Base-by-base conservation (phyloP, 2,329 filamentous ascomycete species). In the Fusarium tuaranense region DNA sequence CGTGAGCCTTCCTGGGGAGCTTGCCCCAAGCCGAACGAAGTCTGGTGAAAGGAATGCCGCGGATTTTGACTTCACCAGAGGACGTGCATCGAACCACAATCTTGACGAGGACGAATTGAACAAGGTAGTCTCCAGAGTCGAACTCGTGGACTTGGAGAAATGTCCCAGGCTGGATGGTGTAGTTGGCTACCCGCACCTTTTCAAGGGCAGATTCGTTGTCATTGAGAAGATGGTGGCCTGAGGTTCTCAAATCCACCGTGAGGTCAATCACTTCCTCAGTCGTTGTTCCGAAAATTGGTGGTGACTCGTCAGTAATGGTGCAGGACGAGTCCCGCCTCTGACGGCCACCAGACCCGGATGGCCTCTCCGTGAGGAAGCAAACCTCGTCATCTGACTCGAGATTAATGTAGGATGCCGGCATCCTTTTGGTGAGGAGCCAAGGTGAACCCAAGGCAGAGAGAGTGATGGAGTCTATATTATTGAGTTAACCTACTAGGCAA, bases 31-130 rank as follows among this genome's bases (percentile, higher is more conserved):
- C 71, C 0, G 82, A 76, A 0, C 82, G 74, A 0, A 80, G 82
- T 18, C 85, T 80, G 0, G 81, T 75, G 27, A 84, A 85, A 0
- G 84, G 83, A 0, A 82, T 71, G 0, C 87, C 87, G 2, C 84
- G 81, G 9, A 87, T 71, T 1, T 73, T 76, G n/a, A 79, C 62
- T 0, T 77, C 63, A 0, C 80, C 78, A 0, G 63, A 62, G 0
- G 36, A 13, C 16, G n/a, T 48, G 34, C 79, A 60, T 30, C 82
- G 74, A 22, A 86, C 80, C 44, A 89, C 85, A 1, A 76, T 71
- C 55, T 83, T 83, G 78, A 89, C 85, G 68, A 84, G 75, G 32
- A 88, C 80, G 64, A 83, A 84, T 3, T 82, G 55, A 7, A 85
- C 75, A 2, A 69, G 62, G 41, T 78, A 79, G 1, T 68, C 62